Base-by-base conservation (phyloP, 1,284 basidiomycete genomes). In the Paramarasmius palmivorus region DNA sequence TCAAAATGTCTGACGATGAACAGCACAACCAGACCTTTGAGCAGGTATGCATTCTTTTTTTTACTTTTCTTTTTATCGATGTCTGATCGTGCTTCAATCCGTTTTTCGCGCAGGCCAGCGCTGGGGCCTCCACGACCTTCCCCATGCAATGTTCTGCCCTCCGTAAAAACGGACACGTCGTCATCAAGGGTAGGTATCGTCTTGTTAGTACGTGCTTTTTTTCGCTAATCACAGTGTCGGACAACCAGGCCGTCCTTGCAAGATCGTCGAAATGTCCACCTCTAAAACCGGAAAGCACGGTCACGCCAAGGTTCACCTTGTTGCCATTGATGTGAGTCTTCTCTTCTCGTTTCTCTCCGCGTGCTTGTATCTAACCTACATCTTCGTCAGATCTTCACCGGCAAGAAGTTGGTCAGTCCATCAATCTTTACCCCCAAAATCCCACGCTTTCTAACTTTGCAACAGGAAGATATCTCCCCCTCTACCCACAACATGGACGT, bases 401-500 rank as follows among this genome's bases (percentile, higher is more conserved):
- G 83, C 67, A 95, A 95, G 84, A 97, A 97, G 81, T 66, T 93
- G 74, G 88, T 83, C 58, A 63, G 81, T 75, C 15, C 19, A n/a
- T n/a, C n/a, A 36, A 49, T 34, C n/a, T 25, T 45, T 17, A 3
- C 7, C 42, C 23, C 12, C 34, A 14, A 36, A 6, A 37, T 38
- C 51, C 56, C 52, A 53, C 19, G 22, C 20, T 23, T 12, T 37
- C 50, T 23, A 67, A 48, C 22, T 22, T 35, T 14, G 48, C 52
- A 57, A 74, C 68, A 91, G 88, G 96, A 99, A 84, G 96, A 98
- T 84, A 95, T 98, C 74, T 96, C 79, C 65, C 96, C 96, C 69
- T 99, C 97, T 67, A 97, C 93, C 68, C 94, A 97, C 84, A 97
- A 97, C 81, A 93, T 98, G 93, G 95, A 98, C 68, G 96, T 98